Percentiles rank a stretch among this genome's conserved stretches.
These are phyloP conservation scores for Puya raimondii DNA, from an alignment of 176 grass and related monocot species.

Conservation along the genomic window DNA sequence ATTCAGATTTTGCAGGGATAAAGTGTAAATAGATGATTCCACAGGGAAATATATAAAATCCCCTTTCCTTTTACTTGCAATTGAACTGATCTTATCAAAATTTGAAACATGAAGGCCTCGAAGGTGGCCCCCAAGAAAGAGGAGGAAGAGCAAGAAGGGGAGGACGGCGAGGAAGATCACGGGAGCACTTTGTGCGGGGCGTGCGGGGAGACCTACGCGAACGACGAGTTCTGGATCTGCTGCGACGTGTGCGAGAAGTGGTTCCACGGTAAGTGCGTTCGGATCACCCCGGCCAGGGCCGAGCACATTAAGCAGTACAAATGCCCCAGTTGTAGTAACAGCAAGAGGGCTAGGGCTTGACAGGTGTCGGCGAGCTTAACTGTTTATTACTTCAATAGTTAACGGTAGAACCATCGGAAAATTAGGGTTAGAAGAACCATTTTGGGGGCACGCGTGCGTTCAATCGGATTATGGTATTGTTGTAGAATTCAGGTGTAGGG, in stretches of 20 bases:
- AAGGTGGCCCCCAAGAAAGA: slow-evolving; percentile 38
- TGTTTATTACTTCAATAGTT: slow-evolving; percentile 1
- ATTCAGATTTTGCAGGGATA: no score
- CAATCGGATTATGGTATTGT: no score
- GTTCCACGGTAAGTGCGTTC: slow-evolving; percentile 86
- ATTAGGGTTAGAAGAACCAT: no score
- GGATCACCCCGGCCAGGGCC: slow-evolving; percentile 69
- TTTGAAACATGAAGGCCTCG: slow-evolving; percentile 25
- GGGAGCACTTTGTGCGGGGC: slow-evolving; percentile 41
- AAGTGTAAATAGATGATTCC: no score
- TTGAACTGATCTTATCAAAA: no score
- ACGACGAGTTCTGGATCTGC: slow-evolving; percentile 76
- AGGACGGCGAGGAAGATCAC: slow-evolving; percentile 39
- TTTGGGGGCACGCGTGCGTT: no score
- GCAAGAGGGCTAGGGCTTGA: slow-evolving; percentile 70
- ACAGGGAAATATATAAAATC: no score
- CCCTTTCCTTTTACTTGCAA: background rate
- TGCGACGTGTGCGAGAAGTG: slow-evolving; percentile 77
- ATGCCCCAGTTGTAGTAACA: slow-evolving; percentile 66
- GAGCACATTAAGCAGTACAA: slow-evolving; percentile 89
- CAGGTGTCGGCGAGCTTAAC: background rate
- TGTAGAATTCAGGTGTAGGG: no score
- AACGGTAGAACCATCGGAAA: no score
- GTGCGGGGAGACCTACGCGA: slow-evolving; percentile 50
- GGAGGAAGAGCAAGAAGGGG: slow-evolving; percentile 34